Conservation (phyloP, 2,329 filamentous ascomycete genomes). For the Aspergillus sp. region DNA sequence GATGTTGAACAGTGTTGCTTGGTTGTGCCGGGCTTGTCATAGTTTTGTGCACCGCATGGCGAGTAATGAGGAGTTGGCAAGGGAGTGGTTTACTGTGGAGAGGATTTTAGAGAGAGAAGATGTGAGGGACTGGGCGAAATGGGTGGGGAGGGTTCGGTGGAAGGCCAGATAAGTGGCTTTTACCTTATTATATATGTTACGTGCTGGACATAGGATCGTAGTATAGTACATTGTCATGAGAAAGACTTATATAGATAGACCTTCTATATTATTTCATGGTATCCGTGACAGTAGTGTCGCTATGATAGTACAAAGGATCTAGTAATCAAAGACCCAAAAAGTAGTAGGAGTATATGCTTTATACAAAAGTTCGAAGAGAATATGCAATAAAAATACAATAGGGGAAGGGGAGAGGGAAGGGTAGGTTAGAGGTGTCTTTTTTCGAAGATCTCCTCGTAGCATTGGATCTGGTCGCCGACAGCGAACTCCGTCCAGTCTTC, state of each 20-base stretch:
- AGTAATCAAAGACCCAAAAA: conserved; percentile 1
- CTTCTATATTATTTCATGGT: neutral
- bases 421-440: conserved; percentile 55
- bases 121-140: conserved; percentile 68
- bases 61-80: conserved; percentile 74
- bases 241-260: neutral
- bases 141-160: conserved; percentile 74
- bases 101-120: conserved; percentile 68
- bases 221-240: too few species aligned
- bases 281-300: neutral
- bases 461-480: conserved; percentile 82
- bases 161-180: conserved; percentile 52
- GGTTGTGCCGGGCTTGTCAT: conserved; percentile 83
- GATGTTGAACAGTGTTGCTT: conserved; percentile 76
- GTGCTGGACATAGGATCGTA: neutral
- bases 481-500: conserved; percentile 75
- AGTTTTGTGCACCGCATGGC: conserved; percentile 75
- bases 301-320: neutral
- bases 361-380: conserved; percentile 2
- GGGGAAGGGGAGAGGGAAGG: neutral
- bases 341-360: neutral
- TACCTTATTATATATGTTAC: neutral
- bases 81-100: conserved; percentile 71
- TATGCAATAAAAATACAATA: conserved; percentile 2
- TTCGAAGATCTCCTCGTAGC: conserved; percentile 76